phyloP scores from a whole-genome alignment of 495 filamentous ascomycete species.

The Penicillium cataractarum region DNA sequence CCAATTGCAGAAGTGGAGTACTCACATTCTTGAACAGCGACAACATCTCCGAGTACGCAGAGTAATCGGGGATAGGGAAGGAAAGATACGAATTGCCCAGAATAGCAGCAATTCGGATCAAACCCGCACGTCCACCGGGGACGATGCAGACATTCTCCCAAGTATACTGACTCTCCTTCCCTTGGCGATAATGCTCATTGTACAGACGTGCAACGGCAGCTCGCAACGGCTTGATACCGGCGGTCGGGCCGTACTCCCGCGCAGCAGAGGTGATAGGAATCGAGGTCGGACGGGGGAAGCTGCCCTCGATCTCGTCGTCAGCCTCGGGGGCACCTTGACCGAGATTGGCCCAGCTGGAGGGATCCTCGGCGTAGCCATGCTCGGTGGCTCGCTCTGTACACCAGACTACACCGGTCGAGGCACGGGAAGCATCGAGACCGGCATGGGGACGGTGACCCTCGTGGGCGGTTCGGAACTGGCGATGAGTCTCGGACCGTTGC shows the following conservation, averaged over 20 bases:
- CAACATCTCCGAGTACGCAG: conserved; percentile 96
- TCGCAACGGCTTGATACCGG: conserved; percentile 88
- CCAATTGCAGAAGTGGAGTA: conserved; percentile 2
- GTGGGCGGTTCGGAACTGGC: conserved; percentile 82
- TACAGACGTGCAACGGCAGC: conserved; percentile 91
- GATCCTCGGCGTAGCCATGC: conserved; percentile 80
- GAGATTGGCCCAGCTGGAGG: conserved; percentile 85
- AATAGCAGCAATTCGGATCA: conserved; percentile 94
- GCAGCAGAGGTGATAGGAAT: conserved; percentile 76
- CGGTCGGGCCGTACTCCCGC: conserved; percentile 91
- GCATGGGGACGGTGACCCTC: conserved; percentile 89
- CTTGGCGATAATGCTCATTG: conserved; percentile 88
- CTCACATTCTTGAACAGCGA: conserved; percentile 83
- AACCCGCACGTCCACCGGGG: conserved; percentile 86
- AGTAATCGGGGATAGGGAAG: conserved; percentile 80
- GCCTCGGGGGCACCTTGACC: conserved; percentile 95
- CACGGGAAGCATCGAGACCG: conserved; percentile 81
- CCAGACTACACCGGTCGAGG: conserved; percentile 85
- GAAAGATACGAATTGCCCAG: conserved; percentile 89
- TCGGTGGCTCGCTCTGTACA: conserved; percentile 81
- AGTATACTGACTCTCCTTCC: conserved; percentile 88
- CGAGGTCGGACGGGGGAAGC: conserved; percentile 80
- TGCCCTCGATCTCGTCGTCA: conserved; percentile 88
- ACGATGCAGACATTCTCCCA: conserved; percentile 99
- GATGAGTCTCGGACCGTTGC: conserved; percentile 76